phyloP scores from a whole-genome alignment of 108 stramenopile genomes.

The Mediolabrus comicus region DNA sequence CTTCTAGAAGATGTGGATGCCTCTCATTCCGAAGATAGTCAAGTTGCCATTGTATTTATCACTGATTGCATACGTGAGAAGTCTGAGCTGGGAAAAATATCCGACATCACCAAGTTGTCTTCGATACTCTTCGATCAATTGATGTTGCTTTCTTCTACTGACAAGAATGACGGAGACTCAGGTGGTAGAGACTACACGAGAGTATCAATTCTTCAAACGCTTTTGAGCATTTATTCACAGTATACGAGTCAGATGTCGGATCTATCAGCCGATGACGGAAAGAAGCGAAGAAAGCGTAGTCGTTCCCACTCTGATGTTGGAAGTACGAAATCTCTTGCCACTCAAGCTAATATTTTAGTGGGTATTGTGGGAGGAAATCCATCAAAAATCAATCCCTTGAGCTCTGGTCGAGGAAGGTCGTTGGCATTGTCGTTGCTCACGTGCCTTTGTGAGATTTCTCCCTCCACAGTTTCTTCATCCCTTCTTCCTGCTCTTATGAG shows the following conservation, averaged over 20 bases:
- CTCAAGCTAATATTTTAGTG: conserved; percentile 39
- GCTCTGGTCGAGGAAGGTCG: conserved; percentile 37
- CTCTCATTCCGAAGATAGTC: conserved; percentile 22
- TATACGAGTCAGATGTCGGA: conserved; percentile 33
- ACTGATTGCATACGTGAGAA: conserved; percentile 59
- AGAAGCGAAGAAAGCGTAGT: conserved; percentile 30
- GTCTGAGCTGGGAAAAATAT: conserved; percentile 25
- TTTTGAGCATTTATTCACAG: conserved; percentile 24
- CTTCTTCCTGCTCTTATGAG: conserved; percentile 59
- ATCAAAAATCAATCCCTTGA: conserved; percentile 23
- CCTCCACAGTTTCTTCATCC: conserved; percentile 51
- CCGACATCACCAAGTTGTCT: conserved; percentile 37
- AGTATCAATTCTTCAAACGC: conserved; percentile 34
- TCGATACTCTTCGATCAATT: conserved; percentile 45
- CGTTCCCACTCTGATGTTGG: conserved; percentile 42
- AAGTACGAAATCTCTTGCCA: conserved; percentile 14
- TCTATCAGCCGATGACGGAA: conserved; percentile 4
- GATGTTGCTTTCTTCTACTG: conserved; percentile 22
- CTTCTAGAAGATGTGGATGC: conserved; percentile 37
- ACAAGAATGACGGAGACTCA: conserved; percentile 24
- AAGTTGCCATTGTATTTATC: conserved; percentile 52
- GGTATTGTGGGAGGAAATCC: conserved; percentile 30
- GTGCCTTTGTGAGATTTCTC: conserved; percentile 52
- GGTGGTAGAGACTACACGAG: conserved; percentile 53
- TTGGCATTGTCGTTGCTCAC: conserved; percentile 54